Evolutionary conservation across 345 rosid genomes (phyloP), one percentile per base, ranked within the genome.

Genomic region (Euphorbia tirucalli): DNA sequence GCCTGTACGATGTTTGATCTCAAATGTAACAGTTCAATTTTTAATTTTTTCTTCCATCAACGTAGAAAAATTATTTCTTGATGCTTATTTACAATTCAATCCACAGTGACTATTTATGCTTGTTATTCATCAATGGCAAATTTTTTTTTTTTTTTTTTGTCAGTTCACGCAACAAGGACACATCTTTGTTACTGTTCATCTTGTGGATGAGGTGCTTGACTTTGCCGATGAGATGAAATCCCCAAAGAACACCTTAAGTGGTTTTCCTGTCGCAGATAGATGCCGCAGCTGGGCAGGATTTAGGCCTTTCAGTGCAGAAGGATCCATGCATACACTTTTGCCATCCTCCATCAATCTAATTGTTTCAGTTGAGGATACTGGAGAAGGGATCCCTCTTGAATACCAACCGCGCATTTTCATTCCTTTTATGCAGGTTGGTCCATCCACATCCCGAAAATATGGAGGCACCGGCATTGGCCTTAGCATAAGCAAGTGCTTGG

Each of bases 391-490:
- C 78, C 98, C 98, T 71, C 44, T 73, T 18, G 92, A 92, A 77
- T 92, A 95, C 22, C 98, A 92, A 65, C 75, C 97, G 63, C 97
- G 97, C 13, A 82, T 92, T 69, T 94, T 94, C 77, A 94, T 96
- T 27, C 98, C 95, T 48, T 94, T 91, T 77, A 88, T 92, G 94
- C 98, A 94, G 80, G 98, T 92, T 11, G 92, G 87, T 61, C 96
- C 97, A 28, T 94, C 97, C 39, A 90, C 88, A 63, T 94, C 98
- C 11, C 81, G 97, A 66, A 89, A 87, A 4, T 93, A 87, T 48
- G 98, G 98, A 32, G 98, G 98, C 70, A 94, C 98, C 2, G 97
- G 98, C 13, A 94, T 94, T 70, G 98, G 98, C 43, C 89, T 94
- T 44, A 94, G 98, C 87, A 94, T 94, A 81, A 92, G 97, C 88